A percentile compares a stretch with the other conserved stretches of the same genome.
phyloP scores from a whole-genome alignment of 1,139 yeast genomes.

The Torulaspora globosa region DNA sequence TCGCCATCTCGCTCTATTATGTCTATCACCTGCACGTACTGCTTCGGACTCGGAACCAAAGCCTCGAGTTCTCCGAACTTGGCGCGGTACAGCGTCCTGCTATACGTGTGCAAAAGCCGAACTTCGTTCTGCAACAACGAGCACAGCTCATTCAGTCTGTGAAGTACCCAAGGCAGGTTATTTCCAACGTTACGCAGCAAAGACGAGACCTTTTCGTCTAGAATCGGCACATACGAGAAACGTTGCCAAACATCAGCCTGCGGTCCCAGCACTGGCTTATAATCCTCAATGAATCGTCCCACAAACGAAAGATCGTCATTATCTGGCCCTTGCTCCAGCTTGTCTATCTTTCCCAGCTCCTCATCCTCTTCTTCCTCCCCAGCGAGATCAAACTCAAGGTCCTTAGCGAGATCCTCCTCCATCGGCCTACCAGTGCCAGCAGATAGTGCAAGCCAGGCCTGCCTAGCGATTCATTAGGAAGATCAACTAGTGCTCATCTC shows the following conservation, averaged over 20 bases:
- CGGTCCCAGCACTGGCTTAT: conserved; percentile 4
- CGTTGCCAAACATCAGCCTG: not conserved
- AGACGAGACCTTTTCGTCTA: not conserved
- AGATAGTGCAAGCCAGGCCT: not conserved
- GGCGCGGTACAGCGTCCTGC: conserved; percentile 51
- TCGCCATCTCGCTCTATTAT: conserved; percentile 44
- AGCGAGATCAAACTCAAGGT: conserved; percentile 34
- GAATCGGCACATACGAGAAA: not conserved
- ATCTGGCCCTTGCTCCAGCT: conserved; percentile 4
- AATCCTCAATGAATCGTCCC: conserved; percentile 5
- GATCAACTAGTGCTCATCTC: not conserved
- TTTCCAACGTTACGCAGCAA: not conserved
- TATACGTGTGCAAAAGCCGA: conserved; percentile 45
- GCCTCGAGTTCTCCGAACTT: conserved; percentile 72
- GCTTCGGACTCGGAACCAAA: conserved; percentile 58
- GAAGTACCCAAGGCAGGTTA: not conserved
- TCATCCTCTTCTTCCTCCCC: conserved; percentile 13
- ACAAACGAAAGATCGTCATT: conserved; percentile 3
- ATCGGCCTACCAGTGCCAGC: not conserved
- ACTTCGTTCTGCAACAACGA: conserved; percentile 33
- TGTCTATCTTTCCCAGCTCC: conserved; percentile 15
- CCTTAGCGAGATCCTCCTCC: conserved; percentile 35
- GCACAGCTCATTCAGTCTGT: conserved; percentile 1
- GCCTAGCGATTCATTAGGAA: too few species aligned
- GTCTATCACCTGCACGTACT: conserved; percentile 54